Percentiles rank a stretch among this genome's conserved stretches.
phyloP scores from a whole-genome alignment of 2,329 filamentous ascomycete species.

The Huntiella savannae region DNA sequence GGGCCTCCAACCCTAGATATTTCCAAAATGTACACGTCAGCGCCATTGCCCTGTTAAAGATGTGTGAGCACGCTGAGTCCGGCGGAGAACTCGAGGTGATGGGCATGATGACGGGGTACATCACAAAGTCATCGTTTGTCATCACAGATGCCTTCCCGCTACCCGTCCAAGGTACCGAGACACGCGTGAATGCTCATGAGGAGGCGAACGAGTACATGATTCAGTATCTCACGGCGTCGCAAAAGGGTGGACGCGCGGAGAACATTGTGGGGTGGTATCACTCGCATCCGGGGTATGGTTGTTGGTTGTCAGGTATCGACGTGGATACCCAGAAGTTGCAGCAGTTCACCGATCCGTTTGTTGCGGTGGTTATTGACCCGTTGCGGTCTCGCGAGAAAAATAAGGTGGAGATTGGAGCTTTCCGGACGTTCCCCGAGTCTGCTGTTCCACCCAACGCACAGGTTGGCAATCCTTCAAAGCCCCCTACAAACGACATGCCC shows the following conservation, averaged over 20 bases:
- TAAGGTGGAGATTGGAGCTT: conserved; percentile 93
- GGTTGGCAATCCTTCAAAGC: conserved; percentile 2
- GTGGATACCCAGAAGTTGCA: conserved; percentile 75
- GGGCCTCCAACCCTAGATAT: conserved; percentile 61
- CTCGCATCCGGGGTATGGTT: conserved; percentile 91
- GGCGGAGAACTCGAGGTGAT: conserved; percentile 87
- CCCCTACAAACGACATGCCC: conserved; percentile 40
- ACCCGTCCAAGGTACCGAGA: conserved; percentile 96
- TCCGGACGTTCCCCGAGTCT: conserved; percentile 60
- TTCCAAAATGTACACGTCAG: conserved; percentile 91
- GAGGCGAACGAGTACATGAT: conserved; percentile 97
- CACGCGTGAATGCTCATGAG: conserved; percentile 83
- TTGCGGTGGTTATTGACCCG: conserved; percentile 90
- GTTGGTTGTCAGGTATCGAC: conserved; percentile 94
- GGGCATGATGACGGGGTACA: conserved; percentile 95
- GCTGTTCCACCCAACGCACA: not conserved
- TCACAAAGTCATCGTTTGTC: conserved; percentile 66
- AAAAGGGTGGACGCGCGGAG: conserved; percentile 61
- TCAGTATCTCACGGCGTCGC: conserved; percentile 56
- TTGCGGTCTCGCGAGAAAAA: conserved; percentile 87
- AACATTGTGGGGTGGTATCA: conserved; percentile 98
- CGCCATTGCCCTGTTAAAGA: conserved; percentile 85
- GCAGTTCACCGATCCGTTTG: conserved; percentile 69
- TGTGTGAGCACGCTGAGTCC: conserved; percentile 97
- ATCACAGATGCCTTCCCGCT: conserved; percentile 87